Evolutionary conservation across 1,139 yeast species (phyloP).

Genomic region (Saccharomycopsis hybrid): DNA sequence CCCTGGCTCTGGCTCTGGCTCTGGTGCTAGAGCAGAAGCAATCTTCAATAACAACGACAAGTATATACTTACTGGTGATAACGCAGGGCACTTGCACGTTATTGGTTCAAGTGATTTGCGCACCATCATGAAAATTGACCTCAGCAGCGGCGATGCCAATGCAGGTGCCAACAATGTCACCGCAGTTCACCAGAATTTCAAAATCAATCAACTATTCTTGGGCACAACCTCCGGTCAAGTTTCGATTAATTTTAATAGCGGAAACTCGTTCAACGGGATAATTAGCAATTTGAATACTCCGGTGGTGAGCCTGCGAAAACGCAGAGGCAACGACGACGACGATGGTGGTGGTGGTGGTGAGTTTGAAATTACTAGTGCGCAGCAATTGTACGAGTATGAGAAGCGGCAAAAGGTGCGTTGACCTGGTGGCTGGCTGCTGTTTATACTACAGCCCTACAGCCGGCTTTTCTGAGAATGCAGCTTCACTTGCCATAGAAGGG

Average conservation of each 20-base stretch:
- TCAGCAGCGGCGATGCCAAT: too few species aligned
- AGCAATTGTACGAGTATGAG: conserved; percentile 2
- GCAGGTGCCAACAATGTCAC: background rate
- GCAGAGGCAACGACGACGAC: background rate
- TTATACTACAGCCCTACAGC: background rate
- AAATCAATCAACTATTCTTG: conserved; percentile 7
- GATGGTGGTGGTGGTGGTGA: background rate
- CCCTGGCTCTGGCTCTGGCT: background rate
- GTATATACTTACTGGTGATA: conserved; percentile 2
- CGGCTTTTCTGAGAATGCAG: too few species aligned
- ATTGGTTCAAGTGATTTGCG: background rate
- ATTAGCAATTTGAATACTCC: conserved; percentile 1
- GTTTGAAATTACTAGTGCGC: background rate
- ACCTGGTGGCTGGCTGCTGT: too few species aligned
- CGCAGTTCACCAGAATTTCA: conserved; percentile 1
- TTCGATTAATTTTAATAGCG: conserved; percentile 1
- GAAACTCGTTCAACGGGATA: conserved; percentile 2
- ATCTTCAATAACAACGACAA: conserved; percentile 6
- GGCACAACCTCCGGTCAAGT: conserved; percentile 3
- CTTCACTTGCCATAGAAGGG: too few species aligned
- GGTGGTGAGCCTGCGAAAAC: background rate
- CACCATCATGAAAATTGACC: background rate
- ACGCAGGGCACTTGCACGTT: background rate
- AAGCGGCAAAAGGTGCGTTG: background rate
- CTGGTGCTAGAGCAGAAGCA: background rate